These are phyloP conservation scores for Ganoderma resinaceum DNA, from an alignment of 1,284 basidiomycete genomes.

Conservation along the genomic window DNA sequence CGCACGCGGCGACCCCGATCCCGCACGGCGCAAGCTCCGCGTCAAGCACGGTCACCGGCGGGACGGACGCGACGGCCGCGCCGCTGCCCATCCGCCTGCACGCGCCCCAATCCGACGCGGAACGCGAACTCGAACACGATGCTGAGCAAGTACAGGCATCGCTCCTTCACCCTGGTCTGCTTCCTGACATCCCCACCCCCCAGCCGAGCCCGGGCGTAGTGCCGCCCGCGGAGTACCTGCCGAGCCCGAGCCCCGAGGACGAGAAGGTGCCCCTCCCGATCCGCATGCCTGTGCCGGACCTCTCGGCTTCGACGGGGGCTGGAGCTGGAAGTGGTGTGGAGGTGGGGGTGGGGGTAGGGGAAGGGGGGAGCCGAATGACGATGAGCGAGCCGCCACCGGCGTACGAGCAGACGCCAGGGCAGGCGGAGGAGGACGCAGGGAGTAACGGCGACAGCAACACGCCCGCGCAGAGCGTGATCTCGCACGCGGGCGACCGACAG, in stretches of 20 bases:
- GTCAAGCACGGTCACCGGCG: slow-evolving; percentile 24
- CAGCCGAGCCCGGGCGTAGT: slow-evolving; percentile 32
- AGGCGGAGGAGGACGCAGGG: slow-evolving; percentile 11
- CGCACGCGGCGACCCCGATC: slow-evolving; percentile 20
- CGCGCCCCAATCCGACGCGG: slow-evolving; percentile 14
- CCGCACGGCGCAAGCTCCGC: slow-evolving; percentile 32
- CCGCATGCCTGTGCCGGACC: slow-evolving; percentile 20
- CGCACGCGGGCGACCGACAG: slow-evolving; percentile 27
- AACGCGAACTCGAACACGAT: slow-evolving; percentile 10
- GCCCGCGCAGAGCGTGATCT: slow-evolving; percentile 37
- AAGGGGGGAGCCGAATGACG: slow-evolving; percentile 14
- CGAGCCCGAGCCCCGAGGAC: slow-evolving; percentile 13
- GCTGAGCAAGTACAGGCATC: slow-evolving; percentile 33
- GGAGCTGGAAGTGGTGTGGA: neutral
- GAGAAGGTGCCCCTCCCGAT: slow-evolving; percentile 10
- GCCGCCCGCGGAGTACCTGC: slow-evolving; percentile 29
- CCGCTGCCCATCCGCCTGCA: slow-evolving; percentile 33
- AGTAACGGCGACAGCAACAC: slow-evolving; percentile 19
- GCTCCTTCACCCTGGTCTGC: slow-evolving; percentile 35
- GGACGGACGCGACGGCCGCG: slow-evolving; percentile 26
- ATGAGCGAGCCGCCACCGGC: slow-evolving; percentile 34
- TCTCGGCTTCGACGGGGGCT: slow-evolving; percentile 13
- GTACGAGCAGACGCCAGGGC: slow-evolving; percentile 30
- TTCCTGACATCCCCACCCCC: slow-evolving; percentile 30
- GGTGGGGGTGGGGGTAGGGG: neutral